Percentiles rank a stretch among this genome's conserved stretches.
Conservation (phyloP, 768 basidiomycete genomes). For the Chalciporus chontae region DNA sequence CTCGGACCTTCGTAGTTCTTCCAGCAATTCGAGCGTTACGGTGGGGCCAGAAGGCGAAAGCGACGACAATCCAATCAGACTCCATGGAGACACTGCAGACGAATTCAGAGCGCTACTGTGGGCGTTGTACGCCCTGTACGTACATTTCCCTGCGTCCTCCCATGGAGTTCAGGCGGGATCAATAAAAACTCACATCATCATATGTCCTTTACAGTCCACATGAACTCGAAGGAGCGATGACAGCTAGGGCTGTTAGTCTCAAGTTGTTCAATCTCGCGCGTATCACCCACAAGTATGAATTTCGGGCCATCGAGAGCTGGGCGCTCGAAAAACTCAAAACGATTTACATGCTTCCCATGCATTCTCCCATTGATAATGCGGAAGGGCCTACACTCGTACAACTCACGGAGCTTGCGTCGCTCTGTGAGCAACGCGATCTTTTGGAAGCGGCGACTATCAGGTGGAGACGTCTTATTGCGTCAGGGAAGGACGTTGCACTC, state of each 20-base stretch:
- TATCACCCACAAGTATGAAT: conserved; percentile 49
- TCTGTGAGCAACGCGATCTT: conserved; percentile 45
- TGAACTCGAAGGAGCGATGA: conserved; percentile 43
- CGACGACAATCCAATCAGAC: conserved; percentile 48
- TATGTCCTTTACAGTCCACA: conserved; percentile 34
- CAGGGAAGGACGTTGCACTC: conserved; percentile 42
- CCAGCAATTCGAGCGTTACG: conserved; percentile 23
- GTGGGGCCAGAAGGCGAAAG: conserved; percentile 42
- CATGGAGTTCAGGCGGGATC: neutral
- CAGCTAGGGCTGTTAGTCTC: conserved; percentile 41
- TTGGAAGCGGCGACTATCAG: conserved; percentile 39
- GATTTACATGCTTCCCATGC: conserved; percentile 32
- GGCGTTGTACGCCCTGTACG: conserved; percentile 51
- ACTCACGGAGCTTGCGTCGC: conserved; percentile 49
- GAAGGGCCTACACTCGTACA: conserved; percentile 41
- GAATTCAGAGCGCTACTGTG: conserved; percentile 53
- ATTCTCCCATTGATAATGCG: conserved; percentile 28
- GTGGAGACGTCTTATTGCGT: conserved; percentile 47
- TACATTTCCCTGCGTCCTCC: conserved; percentile 9
- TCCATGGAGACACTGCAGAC: conserved; percentile 45
- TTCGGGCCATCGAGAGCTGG: conserved; percentile 45
- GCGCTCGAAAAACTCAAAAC: conserved; percentile 37
- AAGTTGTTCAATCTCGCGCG: conserved; percentile 44
- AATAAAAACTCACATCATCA: neutral
- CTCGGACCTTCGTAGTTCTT: conserved; percentile 28